Conservation (phyloP, 2,329 filamentous ascomycete species). For the Epichloe aotearoae region DNA sequence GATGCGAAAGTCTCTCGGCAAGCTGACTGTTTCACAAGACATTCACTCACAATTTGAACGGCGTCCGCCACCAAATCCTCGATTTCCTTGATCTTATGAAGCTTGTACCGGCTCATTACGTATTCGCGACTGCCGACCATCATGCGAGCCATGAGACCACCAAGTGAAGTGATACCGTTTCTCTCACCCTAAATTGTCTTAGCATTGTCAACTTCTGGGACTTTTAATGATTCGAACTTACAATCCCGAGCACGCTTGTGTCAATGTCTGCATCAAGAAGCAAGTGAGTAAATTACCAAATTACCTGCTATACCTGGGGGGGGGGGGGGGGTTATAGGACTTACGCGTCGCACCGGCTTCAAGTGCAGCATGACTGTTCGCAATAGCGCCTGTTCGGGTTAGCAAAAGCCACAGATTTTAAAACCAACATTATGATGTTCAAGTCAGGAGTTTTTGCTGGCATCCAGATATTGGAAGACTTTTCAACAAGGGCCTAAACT, state of each 20-base stretch:
- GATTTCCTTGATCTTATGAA: conserved; percentile 73
- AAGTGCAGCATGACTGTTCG: conserved; percentile 75
- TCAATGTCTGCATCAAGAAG: conserved; percentile 3
- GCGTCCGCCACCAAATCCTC: conserved; percentile 61
- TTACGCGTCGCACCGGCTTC: conserved; percentile 66
- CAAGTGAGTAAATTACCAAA: background rate
- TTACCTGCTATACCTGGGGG: background rate
- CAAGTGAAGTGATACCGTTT: conserved; percentile 8
- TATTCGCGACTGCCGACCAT: conserved; percentile 9
- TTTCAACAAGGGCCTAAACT: background rate
- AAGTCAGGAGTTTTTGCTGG: no score
- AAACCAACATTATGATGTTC: background rate
- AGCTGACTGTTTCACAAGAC: background rate
- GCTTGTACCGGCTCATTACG: conserved; percentile 46
- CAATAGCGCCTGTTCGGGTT: conserved; percentile 52
- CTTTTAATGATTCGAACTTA: background rate
- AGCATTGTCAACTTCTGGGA: background rate
- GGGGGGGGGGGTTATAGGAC: background rate
- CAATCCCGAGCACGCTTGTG: conserved; percentile 6
- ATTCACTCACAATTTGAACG: conserved; percentile 6
- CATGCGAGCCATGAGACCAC: conserved; percentile 22
- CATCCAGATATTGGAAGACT: no score
- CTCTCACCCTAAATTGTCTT: conserved; percentile 3
- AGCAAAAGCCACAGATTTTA: background rate
- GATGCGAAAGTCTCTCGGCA: background rate